Evolutionary conservation across 768 basidiomycete genomes (phyloP).

Genomic region (Suillus occidentalis): DNA sequence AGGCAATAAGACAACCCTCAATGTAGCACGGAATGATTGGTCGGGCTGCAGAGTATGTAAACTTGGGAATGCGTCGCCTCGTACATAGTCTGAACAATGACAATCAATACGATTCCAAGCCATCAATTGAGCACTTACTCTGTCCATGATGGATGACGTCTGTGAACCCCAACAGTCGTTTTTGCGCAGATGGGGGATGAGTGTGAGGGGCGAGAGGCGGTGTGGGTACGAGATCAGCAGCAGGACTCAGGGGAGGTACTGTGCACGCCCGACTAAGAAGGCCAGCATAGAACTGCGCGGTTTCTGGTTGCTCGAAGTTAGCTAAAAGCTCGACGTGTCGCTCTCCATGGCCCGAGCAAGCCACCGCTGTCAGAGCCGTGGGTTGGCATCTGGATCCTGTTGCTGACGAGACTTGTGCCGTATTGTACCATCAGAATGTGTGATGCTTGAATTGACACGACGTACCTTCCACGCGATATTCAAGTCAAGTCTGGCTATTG

Average conservation of each 20-base stretch:
- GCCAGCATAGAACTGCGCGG: constrained; percentile 56
- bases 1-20: too few species aligned
- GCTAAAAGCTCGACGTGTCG: constrained; percentile 63
- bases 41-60: constrained; percentile 66
- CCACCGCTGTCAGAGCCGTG: constrained; percentile 38
- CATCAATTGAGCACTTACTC: constrained; percentile 12
- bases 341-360: constrained; percentile 67
- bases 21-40: constrained; percentile 44
- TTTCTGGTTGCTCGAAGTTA: constrained; percentile 51
- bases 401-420: constrained; percentile 31
- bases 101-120: constrained; percentile 11
- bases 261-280: constrained; percentile 56
- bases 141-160: constrained; percentile 55
- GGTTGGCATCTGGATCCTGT: constrained; percentile 30
- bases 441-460: not conserved
- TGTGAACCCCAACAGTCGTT: constrained; percentile 41
- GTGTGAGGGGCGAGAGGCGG: constrained; percentile 33
- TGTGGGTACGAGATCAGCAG: constrained; percentile 14
- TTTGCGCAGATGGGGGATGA: constrained; percentile 22
- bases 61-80: constrained; percentile 83
- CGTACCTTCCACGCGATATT: constrained; percentile 1
- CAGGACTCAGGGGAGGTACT: constrained; percentile 24
- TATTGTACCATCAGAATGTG: not conserved
- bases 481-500: not conserved
- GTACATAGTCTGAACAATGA: constrained; percentile 55